Percentiles rank a stretch among this genome's conserved stretches.
These are phyloP conservation scores for Dactylonectria estremocensis DNA, from an alignment of 2,329 filamentous ascomycete species.

Conservation along the genomic window DNA sequence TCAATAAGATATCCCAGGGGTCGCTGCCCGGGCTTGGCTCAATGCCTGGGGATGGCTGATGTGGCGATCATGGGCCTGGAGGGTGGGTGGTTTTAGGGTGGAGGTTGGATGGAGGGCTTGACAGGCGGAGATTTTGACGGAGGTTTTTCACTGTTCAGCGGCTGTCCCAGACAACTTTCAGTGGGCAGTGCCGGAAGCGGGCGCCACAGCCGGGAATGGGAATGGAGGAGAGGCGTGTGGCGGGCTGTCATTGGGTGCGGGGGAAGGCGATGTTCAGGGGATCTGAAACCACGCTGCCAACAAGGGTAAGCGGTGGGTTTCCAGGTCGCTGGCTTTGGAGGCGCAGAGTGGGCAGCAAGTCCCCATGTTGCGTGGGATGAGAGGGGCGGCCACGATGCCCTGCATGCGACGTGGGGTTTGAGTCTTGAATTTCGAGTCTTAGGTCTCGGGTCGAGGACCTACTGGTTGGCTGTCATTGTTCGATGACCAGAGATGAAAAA, in stretches of 20 bases:
- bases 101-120: not conserved
- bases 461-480: not conserved
- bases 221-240: not conserved
- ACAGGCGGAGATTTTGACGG: not conserved
- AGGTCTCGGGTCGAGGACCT: not conserved
- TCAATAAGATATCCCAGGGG: not conserved
- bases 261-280: not conserved
- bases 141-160: constrained; percentile 2
- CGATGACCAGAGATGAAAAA: not conserved
- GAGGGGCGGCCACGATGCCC: not conserved
- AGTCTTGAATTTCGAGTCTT: not conserved
- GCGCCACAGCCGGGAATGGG: constrained; percentile 3
- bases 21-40: not conserved
- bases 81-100: not conserved
- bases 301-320: not conserved
- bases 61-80: not conserved
- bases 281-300: constrained; percentile 5
- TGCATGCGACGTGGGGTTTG: not conserved
- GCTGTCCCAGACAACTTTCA: no score
- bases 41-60: not conserved
- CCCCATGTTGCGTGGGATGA: not conserved
- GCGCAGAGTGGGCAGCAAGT: no score
- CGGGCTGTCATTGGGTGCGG: not conserved
- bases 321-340: not conserved
- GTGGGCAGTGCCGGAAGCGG: not conserved